These are phyloP conservation scores for Trichoderma brevicompactum DNA, from an alignment of 2,329 filamentous ascomycete species.

Conservation along the genomic window DNA sequence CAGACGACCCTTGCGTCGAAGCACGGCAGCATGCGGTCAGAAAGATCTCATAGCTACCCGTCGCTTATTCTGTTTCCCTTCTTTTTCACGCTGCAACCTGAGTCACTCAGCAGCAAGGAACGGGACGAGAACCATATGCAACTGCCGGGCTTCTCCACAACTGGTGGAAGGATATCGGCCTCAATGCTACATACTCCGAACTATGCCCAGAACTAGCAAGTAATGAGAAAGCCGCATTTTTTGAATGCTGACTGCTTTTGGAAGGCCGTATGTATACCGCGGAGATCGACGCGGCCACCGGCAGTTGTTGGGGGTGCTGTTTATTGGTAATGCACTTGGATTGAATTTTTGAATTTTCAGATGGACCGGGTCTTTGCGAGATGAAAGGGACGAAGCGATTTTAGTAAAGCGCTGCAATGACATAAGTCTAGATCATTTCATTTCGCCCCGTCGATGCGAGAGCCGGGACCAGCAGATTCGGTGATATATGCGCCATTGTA, in stretches of 20 bases:
- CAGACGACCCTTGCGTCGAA: slow-evolving; percentile 16
- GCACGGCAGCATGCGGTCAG: slow-evolving; percentile 11
- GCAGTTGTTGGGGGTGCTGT: slow-evolving; percentile 4
- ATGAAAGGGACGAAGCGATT: slow-evolving; percentile 11
- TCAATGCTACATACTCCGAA: slow-evolving; percentile 6
- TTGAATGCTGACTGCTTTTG: slow-evolving; percentile 14
- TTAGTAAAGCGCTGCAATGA: slow-evolving; percentile 4
- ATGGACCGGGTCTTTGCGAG: slow-evolving; percentile 9
- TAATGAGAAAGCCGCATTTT: background rate
- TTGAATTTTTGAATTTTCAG: background rate
- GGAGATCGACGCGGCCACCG: slow-evolving; percentile 7
- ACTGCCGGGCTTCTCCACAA: slow-evolving; percentile 23
- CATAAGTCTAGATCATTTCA: background rate
- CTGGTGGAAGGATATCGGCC: slow-evolving; percentile 1
- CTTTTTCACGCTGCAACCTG: background rate
- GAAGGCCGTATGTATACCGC: background rate
- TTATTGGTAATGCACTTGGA: background rate
- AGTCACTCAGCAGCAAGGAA: background rate
- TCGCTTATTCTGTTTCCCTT: background rate
- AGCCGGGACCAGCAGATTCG: background rate
- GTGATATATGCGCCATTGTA: slow-evolving; percentile 1
- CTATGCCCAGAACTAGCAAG: background rate
- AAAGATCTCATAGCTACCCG: slow-evolving; percentile 15
- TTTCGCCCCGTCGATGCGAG: background rate
- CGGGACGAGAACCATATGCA: slow-evolving; percentile 3